These are phyloP conservation scores for Avena eriantha DNA, from an alignment of 176 grass and related monocot genomes.

Conservation along the genomic window DNA sequence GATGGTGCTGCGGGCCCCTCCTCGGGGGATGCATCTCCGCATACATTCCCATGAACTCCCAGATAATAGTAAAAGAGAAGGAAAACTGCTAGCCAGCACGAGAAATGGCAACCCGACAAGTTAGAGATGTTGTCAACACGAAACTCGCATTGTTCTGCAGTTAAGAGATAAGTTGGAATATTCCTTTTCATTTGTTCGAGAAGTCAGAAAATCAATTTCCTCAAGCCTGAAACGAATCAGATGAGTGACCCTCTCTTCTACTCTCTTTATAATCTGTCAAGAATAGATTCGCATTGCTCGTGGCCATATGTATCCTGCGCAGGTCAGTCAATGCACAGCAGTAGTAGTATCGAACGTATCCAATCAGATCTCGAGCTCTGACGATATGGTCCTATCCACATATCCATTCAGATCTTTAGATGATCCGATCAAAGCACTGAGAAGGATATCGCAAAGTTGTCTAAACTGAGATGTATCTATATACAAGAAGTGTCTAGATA, in stretches of 20 bases:
- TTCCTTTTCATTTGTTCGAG: neutral
- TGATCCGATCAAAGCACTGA: slow-evolving; percentile 13
- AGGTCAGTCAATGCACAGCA: neutral
- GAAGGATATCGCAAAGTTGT: too few species aligned
- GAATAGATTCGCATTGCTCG: neutral
- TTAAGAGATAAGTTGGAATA: neutral
- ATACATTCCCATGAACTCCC: too few species aligned
- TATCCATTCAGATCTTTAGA: slow-evolving; percentile 39
- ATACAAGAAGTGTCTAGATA: too few species aligned
- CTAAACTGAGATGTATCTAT: too few species aligned
- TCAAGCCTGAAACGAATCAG: too few species aligned
- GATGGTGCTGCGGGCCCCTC: too few species aligned
- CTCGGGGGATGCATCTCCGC: too few species aligned
- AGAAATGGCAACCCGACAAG: too few species aligned
- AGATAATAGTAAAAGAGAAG: too few species aligned
- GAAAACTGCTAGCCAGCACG: neutral
- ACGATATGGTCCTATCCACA: slow-evolving; percentile 37
- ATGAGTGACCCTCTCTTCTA: too few species aligned
- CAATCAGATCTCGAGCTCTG: neutral
- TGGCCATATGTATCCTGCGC: neutral
- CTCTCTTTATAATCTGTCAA: too few species aligned
- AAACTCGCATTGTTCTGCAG: neutral
- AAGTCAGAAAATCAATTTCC: neutral
- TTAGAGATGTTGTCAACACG: neutral
- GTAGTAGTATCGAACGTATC: neutral